A percentile compares a stretch with the other conserved stretches of the same genome.
phyloP scores from a whole-genome alignment of 176 grass and related monocot species.

The Aegilops umbellulata region DNA sequence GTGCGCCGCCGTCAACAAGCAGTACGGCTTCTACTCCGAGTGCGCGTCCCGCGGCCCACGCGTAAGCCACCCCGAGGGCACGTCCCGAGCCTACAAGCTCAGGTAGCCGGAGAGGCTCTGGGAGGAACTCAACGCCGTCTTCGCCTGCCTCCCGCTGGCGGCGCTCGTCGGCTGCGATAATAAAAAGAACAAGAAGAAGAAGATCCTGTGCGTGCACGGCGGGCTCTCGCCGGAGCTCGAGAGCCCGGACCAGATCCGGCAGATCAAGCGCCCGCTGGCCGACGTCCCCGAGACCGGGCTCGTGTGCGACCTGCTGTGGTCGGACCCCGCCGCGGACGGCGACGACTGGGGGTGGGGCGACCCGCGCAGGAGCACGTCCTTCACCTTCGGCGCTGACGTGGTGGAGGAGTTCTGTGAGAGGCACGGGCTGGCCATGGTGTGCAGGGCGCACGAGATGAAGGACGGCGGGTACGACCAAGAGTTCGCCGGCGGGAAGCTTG shows the following conservation, averaged over 20 bases:
- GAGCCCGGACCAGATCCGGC: neutral
- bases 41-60: neutral
- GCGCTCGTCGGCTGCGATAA: neutral
- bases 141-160: neutral
- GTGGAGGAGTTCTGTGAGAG: neutral
- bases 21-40: neutral
- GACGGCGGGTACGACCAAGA: neutral
- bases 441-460: neutral
- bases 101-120: too few relatives aligned
- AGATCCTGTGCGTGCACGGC: neutral
- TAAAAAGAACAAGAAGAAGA: neutral
- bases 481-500: neutral
- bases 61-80: too few relatives aligned
- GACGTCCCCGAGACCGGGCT: neutral
- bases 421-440: neutral
- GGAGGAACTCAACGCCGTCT: neutral
- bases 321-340: neutral
- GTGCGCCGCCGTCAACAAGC: neutral
- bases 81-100: too few relatives aligned
- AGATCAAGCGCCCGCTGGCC: neutral
- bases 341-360: neutral
- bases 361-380: neutral
- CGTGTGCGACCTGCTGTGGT: neutral
- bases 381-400: neutral
- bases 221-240: neutral